Percentiles rank a stretch among this genome's conserved stretches.
Conservation (phyloP, 192 early-diverging fungal species). For the Oehlia diaphana region DNA sequence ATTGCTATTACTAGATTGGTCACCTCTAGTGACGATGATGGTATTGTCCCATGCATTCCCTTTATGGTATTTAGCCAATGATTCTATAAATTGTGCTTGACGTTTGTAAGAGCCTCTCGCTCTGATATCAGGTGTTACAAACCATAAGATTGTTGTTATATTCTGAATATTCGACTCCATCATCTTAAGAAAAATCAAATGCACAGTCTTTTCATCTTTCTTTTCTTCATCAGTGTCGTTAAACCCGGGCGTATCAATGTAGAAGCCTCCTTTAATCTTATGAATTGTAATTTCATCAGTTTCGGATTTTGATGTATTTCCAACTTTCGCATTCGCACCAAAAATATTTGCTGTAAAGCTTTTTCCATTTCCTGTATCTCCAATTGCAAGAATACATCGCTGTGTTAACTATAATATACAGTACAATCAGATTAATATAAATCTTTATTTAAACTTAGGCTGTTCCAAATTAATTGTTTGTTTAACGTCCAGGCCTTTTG, state of each 20-base stretch:
- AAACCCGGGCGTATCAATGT: slow-evolving; percentile 30
- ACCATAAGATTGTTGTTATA: slow-evolving; percentile 30
- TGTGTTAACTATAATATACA: neutral
- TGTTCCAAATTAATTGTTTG: no score
- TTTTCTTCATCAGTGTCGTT: slow-evolving; percentile 9
- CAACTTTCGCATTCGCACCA: slow-evolving; percentile 7
- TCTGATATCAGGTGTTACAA: neutral
- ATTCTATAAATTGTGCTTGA: slow-evolving; percentile 25
- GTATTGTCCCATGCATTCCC: slow-evolving; percentile 32
- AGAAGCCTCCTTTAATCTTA: slow-evolving; percentile 21
- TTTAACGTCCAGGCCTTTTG: no score
- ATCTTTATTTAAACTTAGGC: no score
- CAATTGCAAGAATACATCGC: slow-evolving; percentile 26
- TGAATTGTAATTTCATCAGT: slow-evolving; percentile 1
- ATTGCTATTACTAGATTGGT: neutral
- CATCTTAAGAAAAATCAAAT: slow-evolving; percentile 8
- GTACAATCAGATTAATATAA: no score
- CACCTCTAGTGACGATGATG: slow-evolving; percentile 26
- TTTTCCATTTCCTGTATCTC: slow-evolving; percentile 17
- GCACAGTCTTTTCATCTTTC: slow-evolving; percentile 6
- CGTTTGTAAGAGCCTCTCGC: slow-evolving; percentile 10
- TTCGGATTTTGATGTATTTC: neutral
- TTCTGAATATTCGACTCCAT: neutral
- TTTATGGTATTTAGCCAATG: neutral
- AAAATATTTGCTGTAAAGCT: slow-evolving; percentile 30